Evolutionary conservation across 768 basidiomycete genomes (phyloP), one percentile per base, ranked within the genome.

Genomic region (Flagelloscypha sp.): DNA sequence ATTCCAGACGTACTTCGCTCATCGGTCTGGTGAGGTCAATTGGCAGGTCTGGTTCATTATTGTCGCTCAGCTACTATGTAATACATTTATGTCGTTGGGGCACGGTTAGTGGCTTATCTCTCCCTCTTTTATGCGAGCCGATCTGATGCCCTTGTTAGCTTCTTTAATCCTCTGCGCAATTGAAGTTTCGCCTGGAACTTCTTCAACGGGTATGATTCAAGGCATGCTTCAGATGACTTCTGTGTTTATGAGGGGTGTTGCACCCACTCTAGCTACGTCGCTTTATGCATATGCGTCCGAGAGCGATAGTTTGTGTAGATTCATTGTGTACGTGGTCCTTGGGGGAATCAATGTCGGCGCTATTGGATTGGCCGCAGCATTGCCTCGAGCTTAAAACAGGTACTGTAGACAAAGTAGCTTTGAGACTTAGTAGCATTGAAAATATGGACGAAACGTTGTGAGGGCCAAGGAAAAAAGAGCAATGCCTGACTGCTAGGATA

Each of bases 151-250:
- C 17, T 7, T 5, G 7, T 7, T 28, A 54, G 54, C 43, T 4
- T 46, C 43, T 37, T 43, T 48, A 1, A 45, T 49, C 28, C 42
- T 55, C 6, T 50, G 46, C 38, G 28, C 53, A 18, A 43, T 50
- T 5, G 44, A 48, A 32, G 30, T 48, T 4, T 41, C 46, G 5
- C 50, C 52, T 0, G 37, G 43, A 6, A 41, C 36, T 15, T 40
- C 40, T 15, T 37, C 49, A 11, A 41, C 57, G 4, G 54, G 56
- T 3, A 46, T 49, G 9, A 50, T 49, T 11, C 54, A 54, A 33
- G 57, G 54, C 7, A 29, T 58, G 6, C 53, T 48, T 2, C 57
- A 58, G 36, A 57, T 53, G 38, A 37, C 48, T 1, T 33, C 39
- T 6, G 45, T 49, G 5, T 36, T 34, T 12, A 44, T 45, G 29